Base-by-base conservation (phyloP, 768 basidiomycete species). In the Mycena belliarum region DNA sequence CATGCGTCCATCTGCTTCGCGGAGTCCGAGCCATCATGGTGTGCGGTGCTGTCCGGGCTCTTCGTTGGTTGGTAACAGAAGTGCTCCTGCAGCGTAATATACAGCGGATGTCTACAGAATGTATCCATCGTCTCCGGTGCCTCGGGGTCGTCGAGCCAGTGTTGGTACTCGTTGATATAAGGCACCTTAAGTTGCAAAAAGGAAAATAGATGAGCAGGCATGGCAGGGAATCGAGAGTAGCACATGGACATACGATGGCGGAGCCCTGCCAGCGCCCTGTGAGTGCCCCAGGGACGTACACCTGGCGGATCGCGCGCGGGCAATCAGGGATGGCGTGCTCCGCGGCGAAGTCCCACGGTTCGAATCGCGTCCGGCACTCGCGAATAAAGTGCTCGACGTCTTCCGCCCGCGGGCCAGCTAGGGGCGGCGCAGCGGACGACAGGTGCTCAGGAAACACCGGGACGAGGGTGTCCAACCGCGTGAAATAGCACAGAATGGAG, bases 201-300 rank as follows among this genome's bases (percentile, higher is more conserved):
- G 14, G 14, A n/a, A n/a, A n/a, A n/a, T n/a, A n/a, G n/a, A n/a
- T n/a, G n/a, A n/a, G n/a, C n/a, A n/a, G n/a, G n/a, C n/a, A 9
- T 35, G 33, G 33, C 14, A 4, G 25, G 3, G 43, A 26, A 41
- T 41, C 26, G 21, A 37, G 32, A 52, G 43, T n/a, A n/a, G n/a
- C n/a, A n/a, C n/a, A 49, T 12, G 21, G 21, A 60, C 77, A 52
- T 60, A 83, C 82, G 14, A 82, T 74, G 38, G 70, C 75, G 10
- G 81, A 78, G 3, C 82, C 82, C 51, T 76, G 73, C 81, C 81
- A 85, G 35, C 66, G 69, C 20, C 82, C 83, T 4, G 75, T 74
- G 25, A 83, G 69, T 1, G 72, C 70, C 12, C 78, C 82, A 23
- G 77, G 71, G 49, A 70, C 69, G 61, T 85, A 82, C 20, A 70